Evolutionary conservation across 495 filamentous ascomycete genomes (phyloP).

Genomic region (Aspergillus wentii): DNA sequence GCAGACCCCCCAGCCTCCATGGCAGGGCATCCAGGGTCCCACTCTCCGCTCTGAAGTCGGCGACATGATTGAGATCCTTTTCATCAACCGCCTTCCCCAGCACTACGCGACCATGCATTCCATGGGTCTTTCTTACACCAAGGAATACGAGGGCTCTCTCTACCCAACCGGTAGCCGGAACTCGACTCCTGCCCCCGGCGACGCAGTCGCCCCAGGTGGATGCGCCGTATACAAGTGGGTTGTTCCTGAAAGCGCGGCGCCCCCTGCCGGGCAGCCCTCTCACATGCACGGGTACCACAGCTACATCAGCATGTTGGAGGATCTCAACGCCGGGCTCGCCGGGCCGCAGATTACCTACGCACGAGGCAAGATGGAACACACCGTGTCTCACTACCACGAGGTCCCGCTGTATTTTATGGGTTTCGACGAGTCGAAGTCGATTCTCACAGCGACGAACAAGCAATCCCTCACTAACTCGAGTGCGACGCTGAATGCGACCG

Average conservation of each 20-base stretch:
- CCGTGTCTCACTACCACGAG: background rate
- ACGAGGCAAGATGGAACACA: slow-evolving; percentile 1
- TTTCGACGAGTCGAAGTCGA: background rate
- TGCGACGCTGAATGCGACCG: background rate
- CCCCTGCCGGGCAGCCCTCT: background rate
- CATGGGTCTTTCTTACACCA: slow-evolving; percentile 16
- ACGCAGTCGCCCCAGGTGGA: background rate
- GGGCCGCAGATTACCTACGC: slow-evolving; percentile 2
- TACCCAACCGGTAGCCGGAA: background rate
- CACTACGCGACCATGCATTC: slow-evolving; percentile 22
- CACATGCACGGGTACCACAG: slow-evolving; percentile 3
- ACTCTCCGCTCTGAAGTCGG: slow-evolving; percentile 19
- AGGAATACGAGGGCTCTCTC: slow-evolving; percentile 8
- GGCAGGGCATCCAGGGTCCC: slow-evolving; percentile 2
- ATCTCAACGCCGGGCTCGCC: background rate
- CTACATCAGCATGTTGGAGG: background rate
- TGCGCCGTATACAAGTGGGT: slow-evolving; percentile 3
- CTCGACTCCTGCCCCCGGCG: background rate
- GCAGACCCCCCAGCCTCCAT: background rate
- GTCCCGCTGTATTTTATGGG: background rate
- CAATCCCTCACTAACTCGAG: background rate
- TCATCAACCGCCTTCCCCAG: slow-evolving; percentile 14
- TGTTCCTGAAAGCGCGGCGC: background rate
- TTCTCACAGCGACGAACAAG: background rate
- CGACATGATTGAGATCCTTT: slow-evolving; percentile 24